These are phyloP conservation scores for Eucalyptus microcorys DNA, from an alignment of 345 rosid species.

Conservation along the genomic window DNA sequence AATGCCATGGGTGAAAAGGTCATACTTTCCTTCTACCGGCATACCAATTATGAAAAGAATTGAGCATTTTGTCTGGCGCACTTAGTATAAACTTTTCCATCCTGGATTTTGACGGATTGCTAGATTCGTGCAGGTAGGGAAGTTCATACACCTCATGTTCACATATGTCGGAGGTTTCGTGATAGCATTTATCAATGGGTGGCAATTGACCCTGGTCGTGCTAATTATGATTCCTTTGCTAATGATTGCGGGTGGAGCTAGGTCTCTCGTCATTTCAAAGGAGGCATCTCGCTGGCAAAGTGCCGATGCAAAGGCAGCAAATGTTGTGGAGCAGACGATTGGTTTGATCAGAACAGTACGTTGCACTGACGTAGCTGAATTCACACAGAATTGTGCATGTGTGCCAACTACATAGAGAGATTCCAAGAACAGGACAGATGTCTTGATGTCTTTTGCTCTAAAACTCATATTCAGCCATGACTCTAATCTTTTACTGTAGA, in stretches of 20 bases:
- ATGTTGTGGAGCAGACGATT: constrained; percentile 57
- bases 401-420: too few relatives aligned
- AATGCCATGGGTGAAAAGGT: constrained; percentile 7
- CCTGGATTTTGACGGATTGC: neutral
- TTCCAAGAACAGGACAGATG: too few relatives aligned
- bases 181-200: constrained; percentile 61
- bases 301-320: constrained; percentile 63
- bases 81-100: neutral
- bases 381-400: neutral
- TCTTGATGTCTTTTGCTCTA: too few relatives aligned
- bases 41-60: neutral
- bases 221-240: constrained; percentile 49
- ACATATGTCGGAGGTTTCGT: constrained; percentile 58
- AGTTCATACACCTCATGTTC: constrained; percentile 5
- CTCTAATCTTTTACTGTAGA: too few relatives aligned
- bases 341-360: constrained; percentile 77
- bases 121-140: constrained; percentile 54
- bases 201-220: constrained; percentile 79
- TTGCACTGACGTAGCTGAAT: neutral
- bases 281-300: constrained; percentile 45
- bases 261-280: constrained; percentile 38
- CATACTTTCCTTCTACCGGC: neutral
- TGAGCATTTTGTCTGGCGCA: neutral
- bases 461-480: too few relatives aligned
- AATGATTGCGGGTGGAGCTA: constrained; percentile 34